Percentiles rank a stretch among this genome's conserved stretches.
phyloP scores from a whole-genome alignment of 495 filamentous ascomycete genomes.

The Xylaria nigripes region DNA sequence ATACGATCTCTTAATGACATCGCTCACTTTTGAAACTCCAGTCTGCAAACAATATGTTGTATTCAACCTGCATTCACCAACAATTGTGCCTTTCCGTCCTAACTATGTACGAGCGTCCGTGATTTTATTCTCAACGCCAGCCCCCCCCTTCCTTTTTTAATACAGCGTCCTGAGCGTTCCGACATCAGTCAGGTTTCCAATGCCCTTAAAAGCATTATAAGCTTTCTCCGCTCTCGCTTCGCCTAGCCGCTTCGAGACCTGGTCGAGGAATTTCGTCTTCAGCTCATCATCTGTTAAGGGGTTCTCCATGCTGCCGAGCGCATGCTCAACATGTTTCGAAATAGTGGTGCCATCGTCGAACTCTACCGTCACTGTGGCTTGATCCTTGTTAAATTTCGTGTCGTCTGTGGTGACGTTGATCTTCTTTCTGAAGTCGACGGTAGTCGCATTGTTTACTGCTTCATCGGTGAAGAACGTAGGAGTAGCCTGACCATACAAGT shows the following conservation, averaged over 20 bases:
- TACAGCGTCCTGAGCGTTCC: conserved; percentile 17
- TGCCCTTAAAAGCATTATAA: conserved; percentile 28
- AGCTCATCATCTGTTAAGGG: conserved; percentile 40
- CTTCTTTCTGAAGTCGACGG: conserved; percentile 34
- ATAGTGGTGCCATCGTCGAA: conserved; percentile 29
- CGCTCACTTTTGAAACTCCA: background rate
- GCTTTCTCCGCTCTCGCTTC: conserved; percentile 24
- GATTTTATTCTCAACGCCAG: background rate
- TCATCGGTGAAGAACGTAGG: conserved; percentile 42
- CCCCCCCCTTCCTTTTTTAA: background rate
- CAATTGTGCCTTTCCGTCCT: background rate
- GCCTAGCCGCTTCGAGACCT: conserved; percentile 22
- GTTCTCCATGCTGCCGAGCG: conserved; percentile 41
- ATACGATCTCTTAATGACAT: background rate
- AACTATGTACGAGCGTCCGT: background rate
- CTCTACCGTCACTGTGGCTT: conserved; percentile 31
- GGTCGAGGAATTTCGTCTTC: conserved; percentile 40
- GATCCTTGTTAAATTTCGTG: conserved; percentile 32
- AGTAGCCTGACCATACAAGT: conserved; percentile 44
- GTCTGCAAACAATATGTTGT: background rate
- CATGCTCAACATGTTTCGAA: conserved; percentile 41
- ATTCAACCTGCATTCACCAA: background rate
- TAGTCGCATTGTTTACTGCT: conserved; percentile 31
- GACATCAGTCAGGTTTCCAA: conserved; percentile 22
- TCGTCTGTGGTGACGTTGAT: conserved; percentile 35